Base-by-base conservation (phyloP, 768 basidiomycete genomes). In the Coprinopsis sp. region DNA sequence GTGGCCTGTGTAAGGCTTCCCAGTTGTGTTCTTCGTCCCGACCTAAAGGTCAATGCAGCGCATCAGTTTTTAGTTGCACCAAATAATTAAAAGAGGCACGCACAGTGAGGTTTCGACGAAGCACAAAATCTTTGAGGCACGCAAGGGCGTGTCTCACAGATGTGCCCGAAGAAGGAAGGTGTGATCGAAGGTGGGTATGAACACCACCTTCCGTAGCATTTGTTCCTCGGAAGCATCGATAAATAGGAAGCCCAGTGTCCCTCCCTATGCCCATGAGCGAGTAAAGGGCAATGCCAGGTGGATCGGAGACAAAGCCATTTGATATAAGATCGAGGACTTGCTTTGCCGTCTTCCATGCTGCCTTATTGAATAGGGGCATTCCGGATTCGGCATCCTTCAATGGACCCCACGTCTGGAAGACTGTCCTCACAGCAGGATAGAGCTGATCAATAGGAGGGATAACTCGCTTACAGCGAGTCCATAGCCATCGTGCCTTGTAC, bases 371-470 rank as follows among this genome's bases (percentile, higher is more conserved):
- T n/a, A n/a, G n/a, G n/a, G n/a, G n/a, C n/a, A n/a, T n/a, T n/a
- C n/a, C n/a, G n/a, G n/a, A n/a, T n/a, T n/a, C n/a, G n/a, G n/a
- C n/a, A n/a, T n/a, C n/a, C n/a, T n/a, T n/a, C n/a, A n/a, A n/a
- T n/a, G n/a, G n/a, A n/a, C n/a, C n/a, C n/a, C n/a, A n/a, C n/a
- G n/a, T n/a, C n/a, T n/a, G n/a, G n/a, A n/a, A n/a, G n/a, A n/a
- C n/a, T n/a, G n/a, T n/a, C 37, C 1, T 47, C 21, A 70, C 61
- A 10, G 54, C 38, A 7, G 46, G 33, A 5, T 62, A 55, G 7
- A 70, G 58, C 6, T 51, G 40, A 16, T 67, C 50, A 0, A 67
- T 54, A 3, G 68, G 62, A 8, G 69, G 66, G 27, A 72, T 63
- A n/a, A 55, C 53, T 0, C 55, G 50, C 22, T 56, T 56, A 38